phyloP scores from a whole-genome alignment of 192 early-diverging fungal genomes.

The Coemansia sp. region DNA sequence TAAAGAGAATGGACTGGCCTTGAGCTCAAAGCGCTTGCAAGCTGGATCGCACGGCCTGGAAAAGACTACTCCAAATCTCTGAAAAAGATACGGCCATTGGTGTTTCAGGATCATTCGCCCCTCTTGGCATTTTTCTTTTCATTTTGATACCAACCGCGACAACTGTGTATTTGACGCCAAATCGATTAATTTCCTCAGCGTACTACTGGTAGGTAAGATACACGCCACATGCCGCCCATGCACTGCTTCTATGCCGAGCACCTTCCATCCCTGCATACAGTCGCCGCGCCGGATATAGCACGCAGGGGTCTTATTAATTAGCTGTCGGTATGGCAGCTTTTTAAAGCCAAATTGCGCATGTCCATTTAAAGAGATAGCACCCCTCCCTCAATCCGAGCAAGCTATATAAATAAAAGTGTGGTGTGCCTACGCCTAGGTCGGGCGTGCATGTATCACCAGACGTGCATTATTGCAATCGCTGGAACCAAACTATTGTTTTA shows the following conservation, averaged over 20 bases:
- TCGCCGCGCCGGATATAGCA: neutral
- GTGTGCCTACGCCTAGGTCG: neutral
- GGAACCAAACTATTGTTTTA: neutral
- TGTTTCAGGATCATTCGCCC: neutral
- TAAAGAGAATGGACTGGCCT: neutral
- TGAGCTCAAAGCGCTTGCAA: neutral
- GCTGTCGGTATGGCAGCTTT: neutral
- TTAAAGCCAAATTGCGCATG: neutral
- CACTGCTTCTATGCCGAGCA: neutral
- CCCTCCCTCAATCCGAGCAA: neutral
- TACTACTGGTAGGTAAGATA: neutral
- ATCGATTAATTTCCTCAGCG: neutral
- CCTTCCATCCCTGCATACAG: neutral
- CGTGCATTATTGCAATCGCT: neutral
- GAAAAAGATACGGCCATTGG: neutral
- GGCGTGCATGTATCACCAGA: neutral
- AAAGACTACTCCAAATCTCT: neutral
- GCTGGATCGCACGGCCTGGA: neutral
- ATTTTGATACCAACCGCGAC: neutral
- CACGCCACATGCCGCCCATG: neutral
- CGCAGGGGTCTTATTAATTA: constrained; percentile 1
- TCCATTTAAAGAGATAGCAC: neutral
- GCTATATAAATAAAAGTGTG: neutral
- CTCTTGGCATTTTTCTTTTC: neutral
- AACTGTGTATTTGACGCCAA: neutral